phyloP scores from a whole-genome alignment of 768 basidiomycete genomes.

The Tulasnella sp. region DNA sequence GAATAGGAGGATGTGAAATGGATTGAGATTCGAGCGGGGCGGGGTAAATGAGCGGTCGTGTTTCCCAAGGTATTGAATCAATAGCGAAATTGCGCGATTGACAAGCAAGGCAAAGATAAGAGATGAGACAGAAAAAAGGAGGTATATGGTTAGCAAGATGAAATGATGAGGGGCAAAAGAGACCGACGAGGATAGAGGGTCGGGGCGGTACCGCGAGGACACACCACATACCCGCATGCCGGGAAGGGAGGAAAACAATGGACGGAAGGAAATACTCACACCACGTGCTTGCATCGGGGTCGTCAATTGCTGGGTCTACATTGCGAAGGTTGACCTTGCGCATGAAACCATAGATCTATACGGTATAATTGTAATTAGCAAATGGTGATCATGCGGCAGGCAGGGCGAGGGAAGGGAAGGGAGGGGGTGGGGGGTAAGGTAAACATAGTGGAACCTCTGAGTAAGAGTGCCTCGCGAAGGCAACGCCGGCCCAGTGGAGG shows the following conservation, averaged over 20 bases:
- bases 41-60: background rate
- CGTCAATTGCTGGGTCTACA: constrained; percentile 90
- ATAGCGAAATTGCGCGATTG: constrained; percentile 4
- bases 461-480: background rate
- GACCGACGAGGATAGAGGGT: background rate
- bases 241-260: constrained; percentile 14
- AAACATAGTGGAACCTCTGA: background rate
- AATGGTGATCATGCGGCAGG: constrained; percentile 31
- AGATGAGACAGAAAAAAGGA: background rate
- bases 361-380: constrained; percentile 13
- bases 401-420: background rate
- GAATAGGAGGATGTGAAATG: background rate
- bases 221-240: background rate
- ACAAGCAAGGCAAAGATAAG: background rate
- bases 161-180: background rate
- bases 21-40: constrained; percentile 1
- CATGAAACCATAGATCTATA: constrained; percentile 96
- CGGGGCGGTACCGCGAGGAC: background rate
- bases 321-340: constrained; percentile 95
- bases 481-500: background rate
- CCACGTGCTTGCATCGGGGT: constrained; percentile 96
- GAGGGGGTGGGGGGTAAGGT: background rate
- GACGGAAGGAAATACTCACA: constrained; percentile 54
- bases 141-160: constrained; percentile 6
- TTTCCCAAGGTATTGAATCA: background rate